Evolutionary conservation across 2,329 filamentous ascomycete genomes (phyloP).

Genomic region (Xylariaceae sp.): DNA sequence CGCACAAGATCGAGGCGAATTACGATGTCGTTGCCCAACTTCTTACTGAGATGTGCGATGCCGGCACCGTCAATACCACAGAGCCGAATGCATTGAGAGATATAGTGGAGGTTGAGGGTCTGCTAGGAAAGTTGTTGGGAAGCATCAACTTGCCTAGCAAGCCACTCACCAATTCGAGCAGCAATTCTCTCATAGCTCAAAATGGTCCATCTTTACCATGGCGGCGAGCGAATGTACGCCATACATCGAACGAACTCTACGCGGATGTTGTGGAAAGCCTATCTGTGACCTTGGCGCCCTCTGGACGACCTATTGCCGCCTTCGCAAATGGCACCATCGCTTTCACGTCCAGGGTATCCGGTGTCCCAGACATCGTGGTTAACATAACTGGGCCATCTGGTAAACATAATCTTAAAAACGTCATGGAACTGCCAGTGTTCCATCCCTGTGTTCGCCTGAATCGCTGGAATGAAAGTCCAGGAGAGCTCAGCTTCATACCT

Average conservation of each 20-base stretch:
- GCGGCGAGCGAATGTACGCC: constrained; percentile 85
- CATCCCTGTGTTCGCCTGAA: constrained; percentile 90
- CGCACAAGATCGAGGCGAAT: constrained; percentile 78
- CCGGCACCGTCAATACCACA: constrained; percentile 79
- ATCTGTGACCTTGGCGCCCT: constrained; percentile 81
- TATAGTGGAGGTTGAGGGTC: constrained; percentile 83
- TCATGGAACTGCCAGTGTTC: constrained; percentile 86
- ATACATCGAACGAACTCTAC: constrained; percentile 96
- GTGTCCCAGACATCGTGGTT: constrained; percentile 83
- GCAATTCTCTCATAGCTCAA: constrained; percentile 39
- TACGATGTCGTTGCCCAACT: constrained; percentile 95
- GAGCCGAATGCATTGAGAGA: constrained; percentile 91
- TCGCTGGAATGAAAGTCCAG: constrained; percentile 83
- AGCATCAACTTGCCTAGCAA: constrained; percentile 73
- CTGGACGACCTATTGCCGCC: constrained; percentile 78
- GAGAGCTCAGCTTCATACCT: constrained; percentile 91
- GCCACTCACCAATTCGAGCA: constrained; percentile 38
- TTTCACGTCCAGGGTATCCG: constrained; percentile 92
- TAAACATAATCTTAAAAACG: constrained; percentile 65
- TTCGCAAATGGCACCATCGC: constrained; percentile 89
- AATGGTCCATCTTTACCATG: constrained; percentile 66
- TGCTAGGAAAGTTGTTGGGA: constrained; percentile 82
- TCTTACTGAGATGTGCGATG: constrained; percentile 94
- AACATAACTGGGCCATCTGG: constrained; percentile 74
- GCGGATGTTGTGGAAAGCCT: constrained; percentile 92